Conservation (phyloP, 2,329 filamentous ascomycete genomes). For the Calonectria pseudoreteaudii region DNA sequence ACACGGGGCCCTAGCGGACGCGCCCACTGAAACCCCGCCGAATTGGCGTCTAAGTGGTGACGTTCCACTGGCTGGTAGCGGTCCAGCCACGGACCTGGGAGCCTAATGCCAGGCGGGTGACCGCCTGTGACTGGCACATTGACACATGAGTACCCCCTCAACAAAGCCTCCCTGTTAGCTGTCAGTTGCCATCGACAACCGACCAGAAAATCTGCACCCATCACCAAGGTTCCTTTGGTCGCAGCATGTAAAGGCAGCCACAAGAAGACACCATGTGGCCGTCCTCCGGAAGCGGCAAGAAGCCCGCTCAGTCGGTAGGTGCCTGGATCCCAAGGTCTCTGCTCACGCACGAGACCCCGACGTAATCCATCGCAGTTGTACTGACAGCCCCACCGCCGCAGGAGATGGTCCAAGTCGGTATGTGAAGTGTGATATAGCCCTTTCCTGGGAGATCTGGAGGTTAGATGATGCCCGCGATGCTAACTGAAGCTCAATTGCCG, state of each 20-base stretch:
- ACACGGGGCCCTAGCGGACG: conserved; percentile 6
- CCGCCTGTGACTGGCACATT: conserved; percentile 11
- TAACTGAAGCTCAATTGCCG: conserved; percentile 42
- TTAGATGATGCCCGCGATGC: conserved; percentile 32
- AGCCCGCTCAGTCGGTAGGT: conserved; percentile 77
- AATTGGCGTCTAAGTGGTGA: conserved; percentile 15
- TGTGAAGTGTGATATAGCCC: conserved; percentile 45
- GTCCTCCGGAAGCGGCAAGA: conserved; percentile 75
- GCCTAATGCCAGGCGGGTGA: not conserved
- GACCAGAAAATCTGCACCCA: conserved; percentile 17
- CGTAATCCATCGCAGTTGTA: conserved; percentile 41
- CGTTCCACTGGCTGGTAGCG: conserved; percentile 14
- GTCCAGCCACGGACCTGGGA: not conserved
- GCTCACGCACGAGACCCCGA: conserved; percentile 40
- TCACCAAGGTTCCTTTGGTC: conserved; percentile 17
- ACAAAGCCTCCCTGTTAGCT: conserved; percentile 13
- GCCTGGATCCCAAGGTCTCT: conserved; percentile 28
- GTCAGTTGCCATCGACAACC: conserved; percentile 20
- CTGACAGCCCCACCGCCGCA: conserved; percentile 63
- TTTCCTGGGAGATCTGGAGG: conserved; percentile 5
- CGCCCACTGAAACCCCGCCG: conserved; percentile 14
- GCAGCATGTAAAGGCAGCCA: conserved; percentile 33
- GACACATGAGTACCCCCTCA: conserved; percentile 21
- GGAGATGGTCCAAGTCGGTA: conserved; percentile 99
- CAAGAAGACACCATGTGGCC: conserved; percentile 67